Base-by-base conservation (phyloP, 75 land plant species). In the Ceratopteris richardii region DNA sequence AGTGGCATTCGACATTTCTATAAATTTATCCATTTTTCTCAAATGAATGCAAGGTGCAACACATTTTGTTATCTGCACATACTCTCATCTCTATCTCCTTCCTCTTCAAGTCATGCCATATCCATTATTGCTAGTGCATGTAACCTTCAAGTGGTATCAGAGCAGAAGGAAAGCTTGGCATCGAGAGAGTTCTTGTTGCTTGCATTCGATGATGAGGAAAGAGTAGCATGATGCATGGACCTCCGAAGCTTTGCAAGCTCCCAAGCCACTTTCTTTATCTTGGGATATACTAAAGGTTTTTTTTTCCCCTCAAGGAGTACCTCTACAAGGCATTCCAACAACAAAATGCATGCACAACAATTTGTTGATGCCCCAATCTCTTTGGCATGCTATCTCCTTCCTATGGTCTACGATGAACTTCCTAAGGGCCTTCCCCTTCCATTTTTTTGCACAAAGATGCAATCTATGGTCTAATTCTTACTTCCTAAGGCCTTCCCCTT, bases 81-180 rank as follows among this genome's bases (percentile, higher is more conserved):
- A n/a, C n/a, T n/a, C n/a, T n/a, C n/a, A n/a, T n/a, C n/a, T n/a
- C n/a, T n/a, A n/a, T n/a, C n/a, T n/a, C n/a, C n/a, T n/a, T n/a
- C n/a, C n/a, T n/a, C n/a, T n/a, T n/a, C n/a, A n/a, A n/a, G n/a
- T n/a, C n/a, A n/a, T n/a, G n/a, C n/a, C n/a, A n/a, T n/a, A n/a
- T n/a, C n/a, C n/a, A n/a, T n/a, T n/a, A n/a, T n/a, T n/a, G n/a
- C n/a, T n/a, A n/a, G n/a, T n/a, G n/a, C n/a, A n/a, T n/a, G n/a
- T n/a, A n/a, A n/a, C n/a, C n/a, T n/a, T n/a, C n/a, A n/a, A n/a
- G n/a, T n/a, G n/a, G n/a, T n/a, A n/a, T n/a, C n/a, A n/a, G 36
- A 92, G 89, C 63, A 88, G 94, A 43, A 92, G 65, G 56, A 85
- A 88, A 43, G 94, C 97, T 67, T 92, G 94, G 18, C 97, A 70